Evolutionary conservation across 2,329 filamentous ascomycete genomes (phyloP), one percentile per base, ranked within the genome.

Genomic region (Scorias spongiosa): DNA sequence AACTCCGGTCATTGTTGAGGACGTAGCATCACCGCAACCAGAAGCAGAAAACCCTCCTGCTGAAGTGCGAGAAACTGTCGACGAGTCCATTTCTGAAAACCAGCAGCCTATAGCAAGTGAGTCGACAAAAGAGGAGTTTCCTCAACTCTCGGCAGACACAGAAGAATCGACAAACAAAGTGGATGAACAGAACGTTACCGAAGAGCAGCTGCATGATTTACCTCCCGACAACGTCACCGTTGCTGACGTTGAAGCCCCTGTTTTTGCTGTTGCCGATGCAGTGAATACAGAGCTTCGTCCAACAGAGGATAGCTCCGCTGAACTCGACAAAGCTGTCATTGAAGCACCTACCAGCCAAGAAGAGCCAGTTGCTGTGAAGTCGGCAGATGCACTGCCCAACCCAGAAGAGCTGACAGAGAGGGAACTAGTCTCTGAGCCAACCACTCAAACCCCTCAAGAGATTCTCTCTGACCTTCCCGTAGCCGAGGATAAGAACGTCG

Each of bases 401-500:
- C 28, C 12, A 34, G 29, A 29, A 32, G 41, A 34, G 10, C 14
- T 28, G 5, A 11, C n/a, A 12, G 15, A 36, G 5, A 36, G 11
- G 4, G 32, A 36, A 12, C 11, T 9, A 12, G 32, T 15, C 32
- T 4, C 11, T 36, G 32, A 12, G 4, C 9, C 20, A 5, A 36
- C 32, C 3, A 9, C 15, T 36, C 4, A 36, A 15, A 36, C 15
- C 32, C 4, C 32, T 36, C 4, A 9, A 36, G 15, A 15, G 5
- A 9, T 9, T 36, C 32, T 15, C 9, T 9, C 32, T 15, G 32
- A 36, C 32, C 9, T 15, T 44, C 45, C n/a, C 44, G 20, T 7
- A 26, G 20, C 20, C 3, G 20, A 26, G 7, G 20, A 26, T 3
- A 26, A 49, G 18, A 49, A 46, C 10, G 51, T 46, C 20, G 49